phyloP scores from a whole-genome alignment of 805 yeast species.

The Saturnispora bothae region DNA sequence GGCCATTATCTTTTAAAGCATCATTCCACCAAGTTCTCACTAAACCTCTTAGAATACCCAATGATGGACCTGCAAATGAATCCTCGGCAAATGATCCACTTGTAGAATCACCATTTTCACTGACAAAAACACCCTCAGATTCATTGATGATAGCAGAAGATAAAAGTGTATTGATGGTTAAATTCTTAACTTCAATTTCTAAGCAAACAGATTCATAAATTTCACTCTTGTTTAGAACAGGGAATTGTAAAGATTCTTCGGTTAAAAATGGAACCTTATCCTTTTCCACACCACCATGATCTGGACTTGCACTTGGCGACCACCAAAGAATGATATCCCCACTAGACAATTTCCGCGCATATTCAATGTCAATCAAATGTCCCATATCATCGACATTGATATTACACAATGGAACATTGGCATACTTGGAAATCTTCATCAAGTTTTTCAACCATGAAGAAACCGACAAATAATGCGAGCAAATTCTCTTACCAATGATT shows the following conservation, averaged over 20 bases:
- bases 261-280: slow-evolving; percentile 36
- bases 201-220: slow-evolving; percentile 67
- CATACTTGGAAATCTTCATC: slow-evolving; percentile 54
- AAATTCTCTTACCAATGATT: slow-evolving; percentile 49
- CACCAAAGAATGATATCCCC: slow-evolving; percentile 83
- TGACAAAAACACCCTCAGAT: slow-evolving; percentile 75
- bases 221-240: slow-evolving; percentile 67
- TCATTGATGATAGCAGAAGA: slow-evolving; percentile 78
- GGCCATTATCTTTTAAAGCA: slow-evolving; percentile 48
- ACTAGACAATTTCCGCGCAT: slow-evolving; percentile 63
- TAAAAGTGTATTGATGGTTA: slow-evolving; percentile 76
- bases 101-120: slow-evolving; percentile 31
- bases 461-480: slow-evolving; percentile 61
- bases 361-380: slow-evolving; percentile 73
- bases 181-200: slow-evolving; percentile 68
- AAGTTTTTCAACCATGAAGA: slow-evolving; percentile 65
- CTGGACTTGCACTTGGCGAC: slow-evolving; percentile 74
- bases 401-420: slow-evolving; percentile 82
- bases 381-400: slow-evolving; percentile 67
- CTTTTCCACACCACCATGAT: slow-evolving; percentile 71
- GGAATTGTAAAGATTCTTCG: slow-evolving; percentile 54
- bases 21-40: slow-evolving; percentile 92
- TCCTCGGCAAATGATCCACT: slow-evolving; percentile 57
- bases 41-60: slow-evolving; percentile 58
- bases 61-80: slow-evolving; percentile 68